phyloP scores from a whole-genome alignment of 306 rosid species.

The Prunus mongolica region DNA sequence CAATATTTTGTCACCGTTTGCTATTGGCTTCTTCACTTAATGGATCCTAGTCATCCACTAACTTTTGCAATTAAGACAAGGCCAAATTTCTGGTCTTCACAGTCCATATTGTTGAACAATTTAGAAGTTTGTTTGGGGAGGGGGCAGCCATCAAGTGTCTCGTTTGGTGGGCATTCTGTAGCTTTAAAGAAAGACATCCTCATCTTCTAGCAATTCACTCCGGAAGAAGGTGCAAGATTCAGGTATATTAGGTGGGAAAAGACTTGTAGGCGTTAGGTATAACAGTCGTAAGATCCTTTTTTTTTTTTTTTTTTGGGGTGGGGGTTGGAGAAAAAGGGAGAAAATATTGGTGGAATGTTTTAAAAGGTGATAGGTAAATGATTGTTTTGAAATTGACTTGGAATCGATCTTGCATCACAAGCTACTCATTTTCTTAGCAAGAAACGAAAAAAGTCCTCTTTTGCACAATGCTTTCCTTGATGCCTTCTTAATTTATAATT shows the following conservation, averaged over 20 bases:
- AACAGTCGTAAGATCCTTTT: background rate
- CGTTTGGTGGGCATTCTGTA: background rate
- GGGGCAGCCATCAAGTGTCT: background rate
- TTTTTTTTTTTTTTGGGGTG: background rate
- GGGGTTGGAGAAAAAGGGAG: background rate
- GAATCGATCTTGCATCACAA: background rate
- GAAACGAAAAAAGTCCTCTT: background rate
- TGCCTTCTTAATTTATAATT: background rate
- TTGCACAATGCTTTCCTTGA: background rate
- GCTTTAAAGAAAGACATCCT: background rate
- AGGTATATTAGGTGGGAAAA: background rate
- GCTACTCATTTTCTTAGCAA: background rate
- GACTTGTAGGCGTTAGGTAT: background rate
- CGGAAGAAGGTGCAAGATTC: background rate
- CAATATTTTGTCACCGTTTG: background rate
- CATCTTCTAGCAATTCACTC: background rate
- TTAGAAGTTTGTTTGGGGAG: conserved; percentile 6
- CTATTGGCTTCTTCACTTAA: background rate
- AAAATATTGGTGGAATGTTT: background rate
- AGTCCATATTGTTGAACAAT: background rate
- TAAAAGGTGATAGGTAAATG: background rate
- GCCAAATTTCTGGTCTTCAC: background rate
- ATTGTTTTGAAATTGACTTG: background rate
- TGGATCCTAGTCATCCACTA: background rate
- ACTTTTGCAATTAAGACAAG: background rate